Evolutionary conservation across 2,329 filamentous ascomycete genomes (phyloP).

Genomic region (Ophiosphaerella narmari): DNA sequence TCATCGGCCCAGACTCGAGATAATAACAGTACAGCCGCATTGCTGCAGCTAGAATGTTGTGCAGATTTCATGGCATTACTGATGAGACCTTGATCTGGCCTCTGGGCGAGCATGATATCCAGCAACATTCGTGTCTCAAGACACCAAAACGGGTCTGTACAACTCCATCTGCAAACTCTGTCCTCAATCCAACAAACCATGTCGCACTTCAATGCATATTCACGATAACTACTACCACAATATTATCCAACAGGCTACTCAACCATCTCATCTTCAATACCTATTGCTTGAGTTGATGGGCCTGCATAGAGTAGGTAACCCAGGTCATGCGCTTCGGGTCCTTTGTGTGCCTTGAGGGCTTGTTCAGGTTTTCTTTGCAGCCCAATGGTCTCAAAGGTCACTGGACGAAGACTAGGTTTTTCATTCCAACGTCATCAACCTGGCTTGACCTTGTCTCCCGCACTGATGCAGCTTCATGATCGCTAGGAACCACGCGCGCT

Average conservation of each 20-base stretch:
- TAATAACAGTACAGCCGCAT: slow-evolving; percentile 12
- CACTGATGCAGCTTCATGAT: slow-evolving; percentile 17
- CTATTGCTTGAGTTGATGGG: background rate
- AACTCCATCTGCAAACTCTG: slow-evolving; percentile 11
- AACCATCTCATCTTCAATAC: slow-evolving; percentile 1
- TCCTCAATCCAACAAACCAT: background rate
- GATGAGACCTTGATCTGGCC: slow-evolving; percentile 9
- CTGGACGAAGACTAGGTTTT: background rate
- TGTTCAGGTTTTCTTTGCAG: slow-evolving; percentile 10
- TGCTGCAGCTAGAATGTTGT: slow-evolving; percentile 9
- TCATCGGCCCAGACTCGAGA: background rate
- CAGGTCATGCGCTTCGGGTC: slow-evolving; percentile 1
- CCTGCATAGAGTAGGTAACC: slow-evolving; percentile 4
- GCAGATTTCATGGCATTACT: slow-evolving; percentile 5
- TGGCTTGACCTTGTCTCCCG: slow-evolving; percentile 15
- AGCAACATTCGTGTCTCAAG: slow-evolving; percentile 16
- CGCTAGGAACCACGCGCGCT: slow-evolving; percentile 14
- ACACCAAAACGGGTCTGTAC: slow-evolving; percentile 12
- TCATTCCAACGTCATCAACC: slow-evolving; percentile 17
- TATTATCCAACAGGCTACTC: background rate
- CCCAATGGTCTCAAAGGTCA: background rate
- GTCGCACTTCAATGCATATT: slow-evolving; percentile 4
- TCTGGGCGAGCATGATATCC: slow-evolving; percentile 12
- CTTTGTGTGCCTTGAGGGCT: slow-evolving; percentile 8
- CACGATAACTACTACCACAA: background rate